A percentile compares a stretch with the other conserved stretches of the same genome.
Conservation (phyloP, 208 protist species). For the Strigomonas galati region DNA sequence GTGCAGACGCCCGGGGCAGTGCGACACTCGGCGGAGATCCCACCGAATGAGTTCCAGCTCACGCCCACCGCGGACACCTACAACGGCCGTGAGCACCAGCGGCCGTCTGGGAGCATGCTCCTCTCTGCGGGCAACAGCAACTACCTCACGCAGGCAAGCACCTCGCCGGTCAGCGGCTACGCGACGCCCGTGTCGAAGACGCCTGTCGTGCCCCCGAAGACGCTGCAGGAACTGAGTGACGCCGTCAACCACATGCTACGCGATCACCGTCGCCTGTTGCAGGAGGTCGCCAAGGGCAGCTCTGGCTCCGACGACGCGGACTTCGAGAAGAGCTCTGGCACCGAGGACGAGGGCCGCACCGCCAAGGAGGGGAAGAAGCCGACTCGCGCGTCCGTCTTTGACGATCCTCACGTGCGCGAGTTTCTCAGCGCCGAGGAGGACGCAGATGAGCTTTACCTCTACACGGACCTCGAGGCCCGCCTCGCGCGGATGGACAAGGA, state of each 20-base stretch:
- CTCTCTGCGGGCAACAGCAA: too few species aligned
- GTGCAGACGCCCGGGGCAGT: background rate
- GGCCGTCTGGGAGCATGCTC: background rate
- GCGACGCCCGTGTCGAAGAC: too few species aligned
- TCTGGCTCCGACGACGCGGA: conserved; percentile 6
- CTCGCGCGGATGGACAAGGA: conserved; percentile 1
- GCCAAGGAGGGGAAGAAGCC: background rate
- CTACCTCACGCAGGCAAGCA: background rate
- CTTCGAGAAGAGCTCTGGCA: background rate
- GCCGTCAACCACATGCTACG: conserved; percentile 73
- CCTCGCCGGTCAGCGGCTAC: background rate
- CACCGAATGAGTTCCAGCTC: background rate
- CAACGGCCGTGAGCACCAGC: background rate
- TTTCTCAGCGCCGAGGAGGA: background rate
- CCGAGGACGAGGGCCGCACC: background rate
- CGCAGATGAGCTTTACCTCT: background rate
- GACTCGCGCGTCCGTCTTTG: conserved; percentile 28
- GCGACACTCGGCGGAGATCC: background rate
- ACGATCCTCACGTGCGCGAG: conserved; percentile 31
- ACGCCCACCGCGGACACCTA: background rate
- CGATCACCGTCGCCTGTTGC: conserved; percentile 59
- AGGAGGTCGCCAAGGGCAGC: conserved; percentile 30
- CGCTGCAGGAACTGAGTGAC: conserved; percentile 35
- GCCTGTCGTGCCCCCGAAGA: background rate
- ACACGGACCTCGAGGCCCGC: background rate